Evolutionary conservation across 2,329 filamentous ascomycete species (phyloP).

Genomic region (Hypoxylon sp.): DNA sequence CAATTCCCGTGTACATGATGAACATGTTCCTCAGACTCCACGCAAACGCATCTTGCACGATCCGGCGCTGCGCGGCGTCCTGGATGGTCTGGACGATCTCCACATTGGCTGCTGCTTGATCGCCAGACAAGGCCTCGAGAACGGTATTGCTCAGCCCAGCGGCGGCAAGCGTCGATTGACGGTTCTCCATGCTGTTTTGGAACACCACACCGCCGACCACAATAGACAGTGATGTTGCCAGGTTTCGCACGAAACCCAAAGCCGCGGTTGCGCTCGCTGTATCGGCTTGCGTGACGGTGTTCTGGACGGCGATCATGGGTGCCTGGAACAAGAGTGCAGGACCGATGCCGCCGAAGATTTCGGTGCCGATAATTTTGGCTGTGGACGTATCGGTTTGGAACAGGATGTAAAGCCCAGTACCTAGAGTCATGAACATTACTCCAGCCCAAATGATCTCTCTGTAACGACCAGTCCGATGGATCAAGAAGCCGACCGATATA

Average conservation of each 20-base stretch:
- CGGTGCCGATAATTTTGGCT: constrained; percentile 53
- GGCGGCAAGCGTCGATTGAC: constrained; percentile 30
- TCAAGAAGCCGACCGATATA: constrained; percentile 43
- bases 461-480: constrained; percentile 45
- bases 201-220: constrained; percentile 60
- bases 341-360: constrained; percentile 53
- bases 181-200: constrained; percentile 45
- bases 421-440: constrained; percentile 46
- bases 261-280: constrained; percentile 61
- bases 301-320: constrained; percentile 53
- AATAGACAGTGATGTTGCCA: constrained; percentile 58
- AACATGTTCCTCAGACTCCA: constrained; percentile 59
- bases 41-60: constrained; percentile 56
- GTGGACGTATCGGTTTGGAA: constrained; percentile 42
- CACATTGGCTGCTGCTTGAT: constrained; percentile 57
- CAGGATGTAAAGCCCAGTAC: constrained; percentile 46
- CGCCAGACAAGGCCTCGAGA: constrained; percentile 50
- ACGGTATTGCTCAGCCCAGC: constrained; percentile 40
- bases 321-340: constrained; percentile 50
- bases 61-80: constrained; percentile 50
- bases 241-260: constrained; percentile 58
- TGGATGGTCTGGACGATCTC: constrained; percentile 51
- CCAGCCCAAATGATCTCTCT: constrained; percentile 52
- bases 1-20: constrained; percentile 55
- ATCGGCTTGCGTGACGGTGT: constrained; percentile 58